These are phyloP conservation scores for Aspergillus bridgeri DNA, from an alignment of 495 filamentous ascomycete species.

Conservation along the genomic window DNA sequence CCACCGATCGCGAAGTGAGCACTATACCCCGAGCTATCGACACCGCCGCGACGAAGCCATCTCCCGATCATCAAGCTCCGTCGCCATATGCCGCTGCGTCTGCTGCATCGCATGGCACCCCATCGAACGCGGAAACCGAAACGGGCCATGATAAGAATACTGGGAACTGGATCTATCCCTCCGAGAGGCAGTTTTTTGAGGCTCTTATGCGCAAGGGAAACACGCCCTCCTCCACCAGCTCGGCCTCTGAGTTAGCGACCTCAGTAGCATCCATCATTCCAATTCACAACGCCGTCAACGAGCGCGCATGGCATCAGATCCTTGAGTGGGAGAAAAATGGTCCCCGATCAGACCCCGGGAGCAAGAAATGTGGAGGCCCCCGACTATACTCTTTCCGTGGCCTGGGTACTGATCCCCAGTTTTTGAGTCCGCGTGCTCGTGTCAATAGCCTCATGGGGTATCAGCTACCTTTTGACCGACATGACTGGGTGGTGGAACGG, in stretches of 20 bases:
- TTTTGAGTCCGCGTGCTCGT: conserved; percentile 77
- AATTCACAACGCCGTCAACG: conserved; percentile 97
- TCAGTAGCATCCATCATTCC: conserved; percentile 91
- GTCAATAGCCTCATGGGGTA: conserved; percentile 81
- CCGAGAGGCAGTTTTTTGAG: conserved; percentile 92
- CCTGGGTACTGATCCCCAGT: conserved; percentile 54
- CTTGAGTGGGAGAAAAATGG: conserved; percentile 74
- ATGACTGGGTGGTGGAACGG: conserved; percentile 95
- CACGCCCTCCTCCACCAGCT: conserved; percentile 36
- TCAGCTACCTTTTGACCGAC: conserved; percentile 86
- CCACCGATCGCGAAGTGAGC: conserved; percentile 70
- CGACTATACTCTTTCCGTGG: conserved; percentile 81
- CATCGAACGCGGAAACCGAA: conserved; percentile 68
- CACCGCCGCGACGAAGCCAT: conserved; percentile 25
- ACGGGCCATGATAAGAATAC: conserved; percentile 58
- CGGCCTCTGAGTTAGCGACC: conserved; percentile 45
- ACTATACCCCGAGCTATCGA: conserved; percentile 69
- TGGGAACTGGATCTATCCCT: conserved; percentile 96
- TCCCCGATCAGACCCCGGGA: conserved; percentile 46
- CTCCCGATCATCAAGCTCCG: conserved; percentile 25
- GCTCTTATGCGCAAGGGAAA: conserved; percentile 83
- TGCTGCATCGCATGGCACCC: conserved; percentile 44
- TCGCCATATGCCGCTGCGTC: conserved; percentile 26
- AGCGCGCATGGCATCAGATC: conserved; percentile 82
- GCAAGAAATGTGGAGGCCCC: conserved; percentile 72